Evolutionary conservation across 106 monocot genomes (phyloP).

Genomic region (Cymbidium sinense): DNA sequence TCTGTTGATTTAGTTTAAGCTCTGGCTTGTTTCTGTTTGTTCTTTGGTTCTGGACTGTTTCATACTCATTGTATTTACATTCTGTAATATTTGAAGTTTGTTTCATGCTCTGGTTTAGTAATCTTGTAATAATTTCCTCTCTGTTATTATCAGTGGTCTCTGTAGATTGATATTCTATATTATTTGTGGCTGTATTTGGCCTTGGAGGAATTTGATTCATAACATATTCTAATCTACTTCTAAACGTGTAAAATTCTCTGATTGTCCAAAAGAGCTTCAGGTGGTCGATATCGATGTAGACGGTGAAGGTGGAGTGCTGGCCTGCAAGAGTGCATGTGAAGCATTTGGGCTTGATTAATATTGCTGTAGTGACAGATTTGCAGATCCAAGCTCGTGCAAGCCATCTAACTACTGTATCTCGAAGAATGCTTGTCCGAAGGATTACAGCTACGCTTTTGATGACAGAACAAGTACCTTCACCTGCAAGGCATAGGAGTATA

Average conservation of each 20-base stretch:
- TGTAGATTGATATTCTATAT: no score
- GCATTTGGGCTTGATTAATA: constrained; percentile 64
- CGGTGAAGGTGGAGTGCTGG: constrained; percentile 22
- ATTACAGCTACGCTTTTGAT: constrained; percentile 93
- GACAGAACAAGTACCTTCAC: constrained; percentile 87
- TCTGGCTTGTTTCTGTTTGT: no score
- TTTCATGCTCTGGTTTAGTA: no score
- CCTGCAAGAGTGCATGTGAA: constrained; percentile 90
- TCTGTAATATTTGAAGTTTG: no score
- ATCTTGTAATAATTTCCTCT: no score
- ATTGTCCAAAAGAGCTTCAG: constrained; percentile 76
- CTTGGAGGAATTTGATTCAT: no score
- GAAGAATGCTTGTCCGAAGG: constrained; percentile 78
- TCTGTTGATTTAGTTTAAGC: no score
- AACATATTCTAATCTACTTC: no score
- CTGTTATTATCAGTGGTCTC: no score
- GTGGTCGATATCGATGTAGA: constrained; percentile 37
- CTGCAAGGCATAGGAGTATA: constrained; percentile 48
- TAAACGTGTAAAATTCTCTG: constrained; percentile 23
- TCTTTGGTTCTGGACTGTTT: no score
- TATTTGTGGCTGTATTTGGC: no score
- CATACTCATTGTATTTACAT: no score
- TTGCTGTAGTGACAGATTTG: constrained; percentile 80
- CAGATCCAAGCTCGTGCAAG: constrained; percentile 71
- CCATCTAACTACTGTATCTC: constrained; percentile 77